Conservation (phyloP, 192 early-diverging fungal genomes). For the Geranomyces variabilis region DNA sequence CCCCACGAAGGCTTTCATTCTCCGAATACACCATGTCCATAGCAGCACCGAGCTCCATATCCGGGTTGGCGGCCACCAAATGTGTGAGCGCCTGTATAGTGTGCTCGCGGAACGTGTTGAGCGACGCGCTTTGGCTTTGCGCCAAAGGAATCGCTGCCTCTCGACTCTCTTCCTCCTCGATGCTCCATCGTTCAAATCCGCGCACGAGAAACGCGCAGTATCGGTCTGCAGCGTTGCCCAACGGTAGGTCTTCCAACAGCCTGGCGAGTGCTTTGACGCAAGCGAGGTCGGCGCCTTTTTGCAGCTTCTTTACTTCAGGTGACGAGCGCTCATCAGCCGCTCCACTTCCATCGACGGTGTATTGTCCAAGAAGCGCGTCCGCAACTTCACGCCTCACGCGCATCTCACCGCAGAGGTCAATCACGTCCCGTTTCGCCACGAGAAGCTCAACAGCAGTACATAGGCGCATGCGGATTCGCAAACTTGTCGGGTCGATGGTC, state of each 20-base stretch:
- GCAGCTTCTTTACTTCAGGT: conserved; percentile 53
- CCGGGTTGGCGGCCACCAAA: conserved; percentile 88
- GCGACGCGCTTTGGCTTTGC: neutral
- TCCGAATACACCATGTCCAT: conserved; percentile 90
- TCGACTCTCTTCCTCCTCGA: conserved; percentile 11
- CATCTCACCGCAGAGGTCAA: conserved; percentile 75
- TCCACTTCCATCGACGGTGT: neutral
- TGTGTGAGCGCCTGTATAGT: conserved; percentile 88
- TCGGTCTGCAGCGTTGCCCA: conserved; percentile 68
- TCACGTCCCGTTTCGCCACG: conserved; percentile 72
- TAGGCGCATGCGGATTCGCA: conserved; percentile 75
- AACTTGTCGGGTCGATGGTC: conserved; percentile 34
- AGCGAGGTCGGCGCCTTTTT: conserved; percentile 75
- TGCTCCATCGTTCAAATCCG: conserved; percentile 53
- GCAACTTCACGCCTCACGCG: conserved; percentile 71
- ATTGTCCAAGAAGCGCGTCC: conserved; percentile 65
- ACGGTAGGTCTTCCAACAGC: conserved; percentile 70
- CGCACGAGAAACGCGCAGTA: conserved; percentile 82
- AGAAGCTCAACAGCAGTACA: conserved; percentile 77
- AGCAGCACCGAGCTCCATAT: conserved; percentile 88
- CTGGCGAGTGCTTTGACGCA: conserved; percentile 76
- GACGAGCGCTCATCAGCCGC: conserved; percentile 19
- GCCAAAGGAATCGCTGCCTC: neutral
- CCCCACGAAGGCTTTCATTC: conserved; percentile 82
- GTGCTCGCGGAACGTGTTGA: conserved; percentile 73